Base-by-base conservation (phyloP, 306 rosid species). In the Sphenostylis stenocarpa region DNA sequence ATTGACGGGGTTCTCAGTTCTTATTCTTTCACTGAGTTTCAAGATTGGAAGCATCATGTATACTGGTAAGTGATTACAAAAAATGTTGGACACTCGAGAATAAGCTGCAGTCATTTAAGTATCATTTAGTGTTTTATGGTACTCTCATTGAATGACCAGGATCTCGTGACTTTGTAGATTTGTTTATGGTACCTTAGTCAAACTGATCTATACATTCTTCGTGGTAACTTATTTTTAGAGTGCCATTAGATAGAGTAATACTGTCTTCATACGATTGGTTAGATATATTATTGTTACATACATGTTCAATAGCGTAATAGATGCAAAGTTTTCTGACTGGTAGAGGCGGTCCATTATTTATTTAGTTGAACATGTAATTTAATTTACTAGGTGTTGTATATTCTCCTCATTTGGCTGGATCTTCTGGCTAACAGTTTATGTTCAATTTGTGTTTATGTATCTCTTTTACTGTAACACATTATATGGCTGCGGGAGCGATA, bases 41-140 rank as follows among this genome's bases (percentile, higher is more conserved):
- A 92, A 90, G 87, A 82, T 90, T 14, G 93, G 91, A 57, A 86
- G 91, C 83, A 79, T 67, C 84, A 80, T 92, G 79, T 87, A 55
- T 77, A 79, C 82, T 65, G 83, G 87, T 75, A 83, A 86, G 75
- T 71, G 69, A 70, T 56, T n/a, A 48, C 38, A 19, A 43, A 34
- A 64, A 14, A 12, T 63, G 75, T 41, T 67, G 73, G 77, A 61
- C 26, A 38, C 41, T 58, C 39, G 66, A 43, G 61, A 70, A 15
- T 67, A 58, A n/a, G 52, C 62, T 67, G 57, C 43, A 16, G 55
- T 38, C 48, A 67, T 71, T 67, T 34, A 44, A 69, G 70, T 60
- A 45, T 79, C 31, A 24, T 38, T 70, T n/a, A 67, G 41, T 38
- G 38, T 33, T 34, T 23, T 57, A 34, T 75, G 77, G 75, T n/a